phyloP scores from a whole-genome alignment of 1,284 basidiomycete species.

The Ustilago tritici region DNA sequence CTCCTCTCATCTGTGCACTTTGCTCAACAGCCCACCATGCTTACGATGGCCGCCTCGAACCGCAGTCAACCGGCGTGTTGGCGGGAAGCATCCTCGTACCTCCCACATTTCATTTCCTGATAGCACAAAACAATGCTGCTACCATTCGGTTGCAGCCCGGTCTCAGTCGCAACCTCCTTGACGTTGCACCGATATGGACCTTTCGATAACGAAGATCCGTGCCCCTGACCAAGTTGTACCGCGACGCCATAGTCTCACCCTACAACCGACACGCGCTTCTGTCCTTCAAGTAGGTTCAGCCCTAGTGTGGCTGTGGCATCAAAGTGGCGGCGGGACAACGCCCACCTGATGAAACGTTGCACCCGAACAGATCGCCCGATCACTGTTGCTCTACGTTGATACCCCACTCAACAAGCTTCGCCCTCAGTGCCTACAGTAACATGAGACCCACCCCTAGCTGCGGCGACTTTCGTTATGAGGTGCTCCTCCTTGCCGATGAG shows the following conservation, averaged over 20 bases:
- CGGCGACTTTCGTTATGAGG: not conserved
- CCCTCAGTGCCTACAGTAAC: not conserved
- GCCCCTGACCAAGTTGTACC: not conserved
- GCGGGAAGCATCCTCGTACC: not conserved
- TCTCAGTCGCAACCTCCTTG: no score
- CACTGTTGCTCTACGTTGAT: not conserved
- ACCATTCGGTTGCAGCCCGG: no score
- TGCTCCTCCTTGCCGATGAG: not conserved
- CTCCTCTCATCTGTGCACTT: not conserved
- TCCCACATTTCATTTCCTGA: not conserved
- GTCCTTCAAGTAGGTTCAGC: not conserved
- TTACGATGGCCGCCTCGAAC: not conserved
- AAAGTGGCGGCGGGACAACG: slow-evolving; percentile 4
- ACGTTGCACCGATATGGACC: no score
- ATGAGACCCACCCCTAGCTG: not conserved
- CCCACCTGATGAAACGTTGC: slow-evolving; percentile 7
- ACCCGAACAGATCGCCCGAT: not conserved
- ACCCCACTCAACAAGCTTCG: not conserved
- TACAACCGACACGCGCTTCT: slow-evolving; percentile 5
- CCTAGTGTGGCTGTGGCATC: not conserved
- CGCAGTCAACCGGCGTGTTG: not conserved
- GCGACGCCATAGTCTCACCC: not conserved
- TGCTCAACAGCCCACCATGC: not conserved
- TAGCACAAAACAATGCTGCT: not conserved
- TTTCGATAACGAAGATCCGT: not conserved